A percentile compares a stretch with the other conserved stretches of the same genome.
Evolutionary conservation across 2,329 filamentous ascomycete genomes (phyloP).

Genomic region (Diaporthe destruens): DNA sequence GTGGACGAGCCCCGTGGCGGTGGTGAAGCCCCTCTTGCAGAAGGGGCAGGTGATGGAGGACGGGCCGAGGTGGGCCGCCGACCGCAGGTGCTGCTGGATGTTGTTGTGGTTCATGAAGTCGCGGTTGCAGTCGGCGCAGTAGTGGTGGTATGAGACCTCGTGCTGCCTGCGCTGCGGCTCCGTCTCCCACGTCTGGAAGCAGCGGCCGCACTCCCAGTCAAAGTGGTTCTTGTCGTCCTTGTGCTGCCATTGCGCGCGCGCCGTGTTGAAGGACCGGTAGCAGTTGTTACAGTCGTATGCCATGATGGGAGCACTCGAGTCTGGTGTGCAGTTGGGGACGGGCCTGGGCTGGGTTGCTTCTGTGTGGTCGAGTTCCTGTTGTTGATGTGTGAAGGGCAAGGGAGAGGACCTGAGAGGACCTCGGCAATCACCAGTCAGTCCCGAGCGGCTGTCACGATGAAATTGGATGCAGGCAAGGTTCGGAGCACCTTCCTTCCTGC

Average conservation of each 20-base stretch:
- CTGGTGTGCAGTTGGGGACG: background rate
- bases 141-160: conserved; percentile 31
- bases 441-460: no score
- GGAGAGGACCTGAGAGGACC: no score
- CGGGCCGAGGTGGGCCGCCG: conserved; percentile 60
- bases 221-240: conserved; percentile 34
- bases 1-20: conserved; percentile 66
- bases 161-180: background rate
- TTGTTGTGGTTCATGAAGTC: conserved; percentile 41
- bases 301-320: conserved; percentile 10
- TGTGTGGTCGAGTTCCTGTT: background rate
- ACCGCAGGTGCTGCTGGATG: conserved; percentile 66
- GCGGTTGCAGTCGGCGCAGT: conserved; percentile 37
- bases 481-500: no score
- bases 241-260: conserved; percentile 31
- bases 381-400: no score
- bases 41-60: conserved; percentile 64
- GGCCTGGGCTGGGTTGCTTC: background rate
- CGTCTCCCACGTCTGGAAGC: conserved; percentile 27
- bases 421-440: no score
- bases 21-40: conserved; percentile 60
- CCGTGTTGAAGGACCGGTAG: background rate
- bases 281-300: conserved; percentile 31
- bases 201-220: conserved; percentile 11
- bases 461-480: no score